phyloP scores from a whole-genome alignment of 2,329 filamentous ascomycete species.

The Fusarium stilboides region DNA sequence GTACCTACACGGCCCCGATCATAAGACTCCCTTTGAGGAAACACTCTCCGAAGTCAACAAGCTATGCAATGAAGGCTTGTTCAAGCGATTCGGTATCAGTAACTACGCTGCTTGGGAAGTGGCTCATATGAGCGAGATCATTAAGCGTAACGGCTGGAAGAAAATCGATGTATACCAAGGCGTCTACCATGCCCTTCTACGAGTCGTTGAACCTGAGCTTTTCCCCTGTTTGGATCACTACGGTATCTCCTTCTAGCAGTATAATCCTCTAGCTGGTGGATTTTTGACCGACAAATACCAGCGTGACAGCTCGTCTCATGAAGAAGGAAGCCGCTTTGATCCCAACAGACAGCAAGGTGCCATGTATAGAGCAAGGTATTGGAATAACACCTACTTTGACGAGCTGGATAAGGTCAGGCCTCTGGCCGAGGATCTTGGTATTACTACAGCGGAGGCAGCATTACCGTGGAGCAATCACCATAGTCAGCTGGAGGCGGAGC shows the following conservation, averaged over 20 bases:
- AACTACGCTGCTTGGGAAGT: constrained; percentile 86
- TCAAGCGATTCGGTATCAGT: constrained; percentile 78
- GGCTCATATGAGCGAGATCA: constrained; percentile 79
- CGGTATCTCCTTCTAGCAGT: constrained; percentile 77
- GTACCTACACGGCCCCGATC: constrained; percentile 67
- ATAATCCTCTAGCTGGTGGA: constrained; percentile 81
- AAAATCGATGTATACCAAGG: constrained; percentile 80
- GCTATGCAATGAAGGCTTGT: constrained; percentile 79
- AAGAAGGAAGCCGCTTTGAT: constrained; percentile 46
- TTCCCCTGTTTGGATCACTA: constrained; percentile 77
- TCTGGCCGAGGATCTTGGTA: constrained; percentile 73
- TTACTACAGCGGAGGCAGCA: constrained; percentile 77
- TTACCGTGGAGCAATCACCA: constrained; percentile 80
- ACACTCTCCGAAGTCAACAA: constrained; percentile 78
- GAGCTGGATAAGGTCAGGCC: constrained; percentile 75
- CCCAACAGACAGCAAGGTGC: constrained; percentile 30
- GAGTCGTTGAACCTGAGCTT: constrained; percentile 76
- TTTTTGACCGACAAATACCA: constrained; percentile 74
- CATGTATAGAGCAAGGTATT: constrained; percentile 62
- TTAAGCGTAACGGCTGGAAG: constrained; percentile 78
- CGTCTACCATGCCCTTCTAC: constrained; percentile 69
- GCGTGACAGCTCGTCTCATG: constrained; percentile 47
- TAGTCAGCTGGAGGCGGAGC: constrained; percentile 57
- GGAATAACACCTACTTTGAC: constrained; percentile 69
- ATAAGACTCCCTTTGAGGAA: constrained; percentile 75